Evolutionary conservation across 176 grass and related monocot species (phyloP).

Genomic region (Bolboschoenus planiculmis): DNA sequence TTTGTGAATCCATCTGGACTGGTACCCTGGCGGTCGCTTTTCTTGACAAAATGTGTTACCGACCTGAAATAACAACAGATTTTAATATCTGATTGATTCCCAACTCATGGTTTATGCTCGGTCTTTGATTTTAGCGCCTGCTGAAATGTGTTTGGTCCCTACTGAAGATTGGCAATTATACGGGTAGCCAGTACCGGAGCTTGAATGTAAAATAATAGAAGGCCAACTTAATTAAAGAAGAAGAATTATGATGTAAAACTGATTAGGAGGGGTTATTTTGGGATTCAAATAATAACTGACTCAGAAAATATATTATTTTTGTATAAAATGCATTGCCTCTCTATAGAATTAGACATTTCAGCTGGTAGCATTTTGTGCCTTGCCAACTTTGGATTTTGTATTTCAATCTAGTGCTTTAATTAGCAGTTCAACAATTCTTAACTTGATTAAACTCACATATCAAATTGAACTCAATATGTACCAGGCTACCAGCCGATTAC

Average conservation of each 20-base stretch:
- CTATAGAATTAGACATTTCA: no score
- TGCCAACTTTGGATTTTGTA: background rate
- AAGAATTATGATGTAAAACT: no score
- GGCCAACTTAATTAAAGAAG: no score
- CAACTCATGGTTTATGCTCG: background rate
- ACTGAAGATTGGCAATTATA: background rate
- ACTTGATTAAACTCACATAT: background rate
- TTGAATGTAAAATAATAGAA: no score
- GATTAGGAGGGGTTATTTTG: no score
- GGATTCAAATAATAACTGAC: no score
- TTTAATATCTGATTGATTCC: background rate
- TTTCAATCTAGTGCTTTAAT: background rate
- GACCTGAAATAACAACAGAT: slow-evolving; percentile 20
- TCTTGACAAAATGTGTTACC: slow-evolving; percentile 29
- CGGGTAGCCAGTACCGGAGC: no score
- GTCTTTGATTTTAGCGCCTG: background rate
- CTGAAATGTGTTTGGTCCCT: background rate
- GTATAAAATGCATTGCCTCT: no score
- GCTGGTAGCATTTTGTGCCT: no score
- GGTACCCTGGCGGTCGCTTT: slow-evolving; percentile 15
- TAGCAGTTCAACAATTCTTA: background rate
- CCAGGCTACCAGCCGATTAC: background rate
- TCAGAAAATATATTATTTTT: no score
- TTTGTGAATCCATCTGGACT: slow-evolving; percentile 32
- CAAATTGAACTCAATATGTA: background rate